Conservation (phyloP, 2,329 filamentous ascomycete genomes). For the Aspergillus fumigatiaffinis region DNA sequence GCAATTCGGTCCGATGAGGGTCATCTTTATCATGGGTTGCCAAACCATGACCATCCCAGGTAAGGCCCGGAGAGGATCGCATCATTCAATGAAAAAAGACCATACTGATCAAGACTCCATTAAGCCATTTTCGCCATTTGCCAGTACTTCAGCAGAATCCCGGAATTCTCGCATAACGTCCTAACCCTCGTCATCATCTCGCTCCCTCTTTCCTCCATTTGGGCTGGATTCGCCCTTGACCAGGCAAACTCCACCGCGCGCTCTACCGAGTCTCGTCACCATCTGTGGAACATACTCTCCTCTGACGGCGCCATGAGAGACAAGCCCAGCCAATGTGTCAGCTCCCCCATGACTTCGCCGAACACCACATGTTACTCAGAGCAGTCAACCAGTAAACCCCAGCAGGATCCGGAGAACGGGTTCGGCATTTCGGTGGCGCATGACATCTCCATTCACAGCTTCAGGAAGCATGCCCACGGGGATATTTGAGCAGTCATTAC, state of each 20-base stretch:
- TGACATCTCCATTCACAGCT: conserved; percentile 25
- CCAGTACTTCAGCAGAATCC: conserved; percentile 49
- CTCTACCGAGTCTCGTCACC: conserved; percentile 14
- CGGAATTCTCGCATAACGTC: conserved; percentile 53
- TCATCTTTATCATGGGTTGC: conserved; percentile 64
- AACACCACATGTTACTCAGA: conserved; percentile 28
- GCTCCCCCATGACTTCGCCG: conserved; percentile 13
- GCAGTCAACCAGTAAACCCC: conserved; percentile 11
- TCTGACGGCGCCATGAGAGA: conserved; percentile 11
- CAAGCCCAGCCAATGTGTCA: conserved; percentile 11
- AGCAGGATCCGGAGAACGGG: conserved; percentile 13
- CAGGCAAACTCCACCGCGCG: conserved; percentile 7
- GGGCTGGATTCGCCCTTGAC: conserved; percentile 50
- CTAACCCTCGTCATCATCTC: conserved; percentile 59
- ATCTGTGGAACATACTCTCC: conserved; percentile 25
- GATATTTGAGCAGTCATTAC: neutral
- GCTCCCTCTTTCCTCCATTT: conserved; percentile 63
- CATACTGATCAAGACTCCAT: neutral
- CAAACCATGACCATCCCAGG: conserved; percentile 64
- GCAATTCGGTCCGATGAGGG: conserved; percentile 62
- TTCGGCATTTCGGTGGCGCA: conserved; percentile 28
- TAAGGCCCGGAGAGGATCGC: conserved; percentile 24
- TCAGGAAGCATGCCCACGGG: conserved; percentile 5
- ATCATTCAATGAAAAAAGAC: conserved; percentile 14
- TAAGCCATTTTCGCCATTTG: conserved; percentile 59